These are phyloP conservation scores for Parastagonospora nodorum DNA, from an alignment of 2,329 filamentous ascomycete species.

Conservation along the genomic window DNA sequence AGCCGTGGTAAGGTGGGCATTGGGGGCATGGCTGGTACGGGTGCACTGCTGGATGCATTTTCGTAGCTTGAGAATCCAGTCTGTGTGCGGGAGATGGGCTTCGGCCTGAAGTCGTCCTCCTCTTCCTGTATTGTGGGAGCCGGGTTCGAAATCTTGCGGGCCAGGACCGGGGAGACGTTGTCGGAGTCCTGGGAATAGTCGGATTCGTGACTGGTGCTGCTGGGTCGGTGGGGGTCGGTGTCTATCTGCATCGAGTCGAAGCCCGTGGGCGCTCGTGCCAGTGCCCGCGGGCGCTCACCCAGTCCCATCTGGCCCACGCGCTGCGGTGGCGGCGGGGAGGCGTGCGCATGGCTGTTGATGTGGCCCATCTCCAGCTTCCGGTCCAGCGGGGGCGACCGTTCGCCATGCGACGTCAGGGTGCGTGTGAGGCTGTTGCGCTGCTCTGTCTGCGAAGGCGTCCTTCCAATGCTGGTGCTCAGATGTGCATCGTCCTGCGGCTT, in stretches of 20 bases:
- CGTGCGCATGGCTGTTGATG: constrained; percentile 39
- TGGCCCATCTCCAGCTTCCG: constrained; percentile 44
- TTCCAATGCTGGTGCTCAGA: constrained; percentile 32
- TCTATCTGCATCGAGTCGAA: constrained; percentile 31
- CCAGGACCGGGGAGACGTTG: constrained; percentile 25
- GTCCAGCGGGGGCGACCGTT: constrained; percentile 43
- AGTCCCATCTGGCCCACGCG: constrained; percentile 43
- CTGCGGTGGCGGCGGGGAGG: constrained; percentile 32
- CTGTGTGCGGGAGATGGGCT: constrained; percentile 61
- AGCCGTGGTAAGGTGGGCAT: constrained; percentile 28
- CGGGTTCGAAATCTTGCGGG: constrained; percentile 29
- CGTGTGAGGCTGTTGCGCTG: constrained; percentile 40
- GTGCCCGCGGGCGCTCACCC: constrained; percentile 36
- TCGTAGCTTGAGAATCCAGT: constrained; percentile 54
- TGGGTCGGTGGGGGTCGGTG: constrained; percentile 20
- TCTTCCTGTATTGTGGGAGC: constrained; percentile 39
- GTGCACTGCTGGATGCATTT: constrained; percentile 36
- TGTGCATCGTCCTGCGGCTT: constrained; percentile 37
- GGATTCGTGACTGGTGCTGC: constrained; percentile 41
- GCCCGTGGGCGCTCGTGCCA: constrained; percentile 41
- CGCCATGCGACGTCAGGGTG: constrained; percentile 40
- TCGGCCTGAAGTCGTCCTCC: constrained; percentile 58
- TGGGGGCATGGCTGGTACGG: constrained; percentile 51
- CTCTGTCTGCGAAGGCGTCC: constrained; percentile 31
- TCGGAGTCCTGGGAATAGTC: constrained; percentile 40